A percentile compares a stretch with the other conserved stretches of the same genome.
Conservation (phyloP, 768 basidiomycete genomes). For the Rhodotorula kratochvilovae region DNA sequence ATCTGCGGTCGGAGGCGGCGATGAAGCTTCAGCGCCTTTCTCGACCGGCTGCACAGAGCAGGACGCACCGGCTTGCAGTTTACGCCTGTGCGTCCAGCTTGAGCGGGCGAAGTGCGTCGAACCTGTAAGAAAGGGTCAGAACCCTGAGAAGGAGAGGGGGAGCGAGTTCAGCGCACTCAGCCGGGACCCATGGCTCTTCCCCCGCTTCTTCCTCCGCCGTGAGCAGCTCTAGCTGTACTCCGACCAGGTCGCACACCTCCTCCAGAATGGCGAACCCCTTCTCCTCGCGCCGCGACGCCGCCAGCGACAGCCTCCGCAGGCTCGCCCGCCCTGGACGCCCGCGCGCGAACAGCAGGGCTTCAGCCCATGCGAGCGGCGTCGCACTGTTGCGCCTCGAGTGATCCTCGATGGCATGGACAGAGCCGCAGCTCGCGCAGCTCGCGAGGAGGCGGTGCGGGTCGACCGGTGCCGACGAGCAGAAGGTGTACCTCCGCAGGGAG, state of each 20-base stretch:
- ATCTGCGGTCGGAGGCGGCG: too few species aligned
- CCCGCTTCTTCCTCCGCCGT: neutral
- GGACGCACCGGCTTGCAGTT: too few species aligned
- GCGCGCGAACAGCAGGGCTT: neutral
- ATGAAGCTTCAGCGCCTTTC: too few species aligned
- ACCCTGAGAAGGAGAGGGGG: neutral
- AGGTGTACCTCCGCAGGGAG: constrained; percentile 3
- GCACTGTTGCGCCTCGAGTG: too few species aligned
- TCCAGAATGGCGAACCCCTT: neutral
- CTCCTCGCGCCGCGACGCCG: neutral
- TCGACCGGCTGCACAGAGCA: too few species aligned
- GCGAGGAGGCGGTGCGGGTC: neutral
- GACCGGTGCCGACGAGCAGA: neutral
- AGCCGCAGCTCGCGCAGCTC: neutral
- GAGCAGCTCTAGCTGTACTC: neutral
- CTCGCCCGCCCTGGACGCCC: neutral
- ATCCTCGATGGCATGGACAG: neutral
- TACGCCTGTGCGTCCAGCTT: too few species aligned
- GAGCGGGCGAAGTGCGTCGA: neutral
- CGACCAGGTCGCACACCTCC: neutral
- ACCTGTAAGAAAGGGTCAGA: neutral
- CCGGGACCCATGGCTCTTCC: neutral
- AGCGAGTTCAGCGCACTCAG: neutral
- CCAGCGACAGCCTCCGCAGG: neutral
- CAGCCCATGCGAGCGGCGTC: neutral